Evolutionary conservation across 495 filamentous ascomycete genomes (phyloP), one percentile per base, ranked within the genome.

Genomic region (Cenococcum geophilum): DNA sequence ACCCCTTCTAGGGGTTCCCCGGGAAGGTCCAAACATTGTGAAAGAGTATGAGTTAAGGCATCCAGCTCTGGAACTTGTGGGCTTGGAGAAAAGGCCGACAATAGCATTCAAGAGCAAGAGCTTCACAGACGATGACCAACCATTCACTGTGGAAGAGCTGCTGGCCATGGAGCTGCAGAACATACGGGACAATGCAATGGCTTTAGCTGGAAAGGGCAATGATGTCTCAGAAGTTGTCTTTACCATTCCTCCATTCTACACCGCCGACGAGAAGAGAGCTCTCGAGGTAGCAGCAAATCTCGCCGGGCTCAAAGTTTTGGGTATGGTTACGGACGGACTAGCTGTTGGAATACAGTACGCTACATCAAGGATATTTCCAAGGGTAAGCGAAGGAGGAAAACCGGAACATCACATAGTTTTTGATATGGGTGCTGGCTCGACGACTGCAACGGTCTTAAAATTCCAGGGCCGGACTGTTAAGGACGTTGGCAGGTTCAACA

Each of bases 341-440:
- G 90, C 93, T 35, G 91, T 97, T 48, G 93, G 90, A 1, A 73
- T 99, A 57, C 93, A 99, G 73, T 99, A 97, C 72, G 93, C 93
- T 20, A 97, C 89, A 16, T 87, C 82, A 67, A 82, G 93, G 65
- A 89, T 84, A 21, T 99, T 99, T 75, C 89, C 90, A 16, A 88
- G 80, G 62, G 77, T 95, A 40, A 87, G 82, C 45, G 86, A 92
- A 58, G 92, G 91, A 49, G 86, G 85, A 66, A 92, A 89, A 77
- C 89, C 93, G 3, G 93, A 99, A 73, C 82, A 88, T 68, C 90
- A 99, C 71, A 78, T 99, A 70, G 83, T 99, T 18, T 97, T 91
- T 66, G 95, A 99, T 68, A 97, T 97, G 92, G 93, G 93, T 60
- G 93, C 93, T 68, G 93, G 93, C 9, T 95, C 90, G n/a, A 89